phyloP scores from a whole-genome alignment of 352 stramenopile genomes.

The Phytophthora sansomeana region DNA sequence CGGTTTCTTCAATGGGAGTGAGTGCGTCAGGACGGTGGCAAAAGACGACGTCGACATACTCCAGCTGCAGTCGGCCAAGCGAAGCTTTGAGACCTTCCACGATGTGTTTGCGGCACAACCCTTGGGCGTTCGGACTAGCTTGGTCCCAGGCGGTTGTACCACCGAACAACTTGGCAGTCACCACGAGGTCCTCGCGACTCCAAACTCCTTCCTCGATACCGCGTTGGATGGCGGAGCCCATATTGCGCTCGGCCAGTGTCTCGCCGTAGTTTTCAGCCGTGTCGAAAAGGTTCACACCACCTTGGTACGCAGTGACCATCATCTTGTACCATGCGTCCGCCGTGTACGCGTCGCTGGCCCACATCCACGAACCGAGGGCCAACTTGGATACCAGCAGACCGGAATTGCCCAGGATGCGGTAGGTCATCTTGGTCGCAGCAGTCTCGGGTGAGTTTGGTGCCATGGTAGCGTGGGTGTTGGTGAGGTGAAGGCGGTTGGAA shows the following conservation, averaged over 20 bases:
- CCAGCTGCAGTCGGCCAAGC: conserved; percentile 43
- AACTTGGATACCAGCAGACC: conserved; percentile 3
- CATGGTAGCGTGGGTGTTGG: not conserved
- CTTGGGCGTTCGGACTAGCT: conserved; percentile 26
- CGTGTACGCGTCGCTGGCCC: conserved; percentile 6
- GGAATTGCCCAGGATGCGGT: conserved; percentile 2
- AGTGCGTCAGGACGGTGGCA: conserved; percentile 57
- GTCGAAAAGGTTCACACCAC: conserved; percentile 65
- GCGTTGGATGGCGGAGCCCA: conserved; percentile 53
- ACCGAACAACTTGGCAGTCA: conserved; percentile 64
- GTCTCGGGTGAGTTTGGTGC: not conserved
- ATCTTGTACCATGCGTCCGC: conserved; percentile 30
- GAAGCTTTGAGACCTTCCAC: conserved; percentile 50
- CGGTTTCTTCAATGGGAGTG: conserved; percentile 66
- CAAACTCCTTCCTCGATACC: conserved; percentile 42
- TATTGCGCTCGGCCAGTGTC: conserved; percentile 15
- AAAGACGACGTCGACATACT: conserved; percentile 65
- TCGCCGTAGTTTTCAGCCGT: conserved; percentile 29
- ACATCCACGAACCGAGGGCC: conserved; percentile 19
- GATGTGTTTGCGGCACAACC: conserved; percentile 49
- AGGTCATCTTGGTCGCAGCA: not conserved
- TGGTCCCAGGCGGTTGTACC: conserved; percentile 27
- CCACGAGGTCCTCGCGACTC: conserved; percentile 55
- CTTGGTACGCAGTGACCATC: conserved; percentile 19
- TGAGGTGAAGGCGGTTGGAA: not conserved